A percentile compares a stretch with the other conserved stretches of the same genome.
These are phyloP conservation scores for Cordyceps cicadae DNA, from an alignment of 2,329 filamentous ascomycete genomes.

Conservation along the genomic window DNA sequence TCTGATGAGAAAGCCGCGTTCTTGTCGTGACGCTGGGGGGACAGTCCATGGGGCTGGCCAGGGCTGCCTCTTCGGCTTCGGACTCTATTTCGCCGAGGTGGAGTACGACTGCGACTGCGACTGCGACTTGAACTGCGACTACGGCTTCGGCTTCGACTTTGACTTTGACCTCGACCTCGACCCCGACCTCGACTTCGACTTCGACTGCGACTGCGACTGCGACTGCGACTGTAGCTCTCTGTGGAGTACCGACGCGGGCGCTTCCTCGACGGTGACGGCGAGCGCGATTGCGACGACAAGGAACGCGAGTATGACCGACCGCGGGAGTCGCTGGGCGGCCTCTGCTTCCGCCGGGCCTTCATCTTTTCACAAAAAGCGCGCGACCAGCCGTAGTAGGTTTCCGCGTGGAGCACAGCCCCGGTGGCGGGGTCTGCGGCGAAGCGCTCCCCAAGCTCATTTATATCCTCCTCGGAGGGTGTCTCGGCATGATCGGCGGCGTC, in stretches of 20 bases:
- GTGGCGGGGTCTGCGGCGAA: slow-evolving; percentile 58
- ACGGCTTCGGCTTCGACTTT: background rate
- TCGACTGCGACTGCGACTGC: slow-evolving; percentile 15
- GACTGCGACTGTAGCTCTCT: slow-evolving; percentile 15
- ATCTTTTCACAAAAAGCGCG: slow-evolving; percentile 72
- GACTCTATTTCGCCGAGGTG: background rate
- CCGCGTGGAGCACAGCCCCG: slow-evolving; percentile 54
- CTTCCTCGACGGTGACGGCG: slow-evolving; percentile 25
- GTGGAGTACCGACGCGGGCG: slow-evolving; percentile 20
- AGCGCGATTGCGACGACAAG: slow-evolving; percentile 19
- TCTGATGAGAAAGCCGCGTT: slow-evolving; percentile 18
- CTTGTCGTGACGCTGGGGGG: slow-evolving; percentile 25
- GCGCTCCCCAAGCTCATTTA: slow-evolving; percentile 69
- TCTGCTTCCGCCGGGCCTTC: slow-evolving; percentile 37
- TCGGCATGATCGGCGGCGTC: slow-evolving; percentile 14
- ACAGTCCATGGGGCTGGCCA: slow-evolving; percentile 16
- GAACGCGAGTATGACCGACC: slow-evolving; percentile 27
- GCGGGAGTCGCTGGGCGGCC: slow-evolving; percentile 12
- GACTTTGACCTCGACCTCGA: slow-evolving; percentile 13
- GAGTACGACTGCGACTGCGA: slow-evolving; percentile 3
- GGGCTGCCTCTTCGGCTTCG: slow-evolving; percentile 22
- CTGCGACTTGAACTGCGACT: background rate
- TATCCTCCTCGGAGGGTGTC: slow-evolving; percentile 36
- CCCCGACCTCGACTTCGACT: background rate
- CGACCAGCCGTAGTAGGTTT: slow-evolving; percentile 87